Conservation (phyloP, 768 basidiomycete genomes). For the Lentinula sp. region DNA sequence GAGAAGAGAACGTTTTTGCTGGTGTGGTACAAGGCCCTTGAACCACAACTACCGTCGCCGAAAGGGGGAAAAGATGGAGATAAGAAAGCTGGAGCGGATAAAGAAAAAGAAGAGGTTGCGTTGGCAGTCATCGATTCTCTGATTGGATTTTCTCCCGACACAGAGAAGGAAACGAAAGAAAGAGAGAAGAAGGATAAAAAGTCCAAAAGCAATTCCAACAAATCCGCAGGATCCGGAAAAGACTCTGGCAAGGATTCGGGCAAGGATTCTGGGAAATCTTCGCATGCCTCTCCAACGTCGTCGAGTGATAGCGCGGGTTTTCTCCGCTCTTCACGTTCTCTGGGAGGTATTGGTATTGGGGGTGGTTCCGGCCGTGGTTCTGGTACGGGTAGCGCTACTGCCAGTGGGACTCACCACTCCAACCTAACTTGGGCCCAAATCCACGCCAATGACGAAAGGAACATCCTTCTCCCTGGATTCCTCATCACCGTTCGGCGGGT, state of each 20-base stretch:
- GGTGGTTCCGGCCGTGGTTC: neutral
- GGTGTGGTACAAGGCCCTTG: constrained; percentile 72
- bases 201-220: neutral
- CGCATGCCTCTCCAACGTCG: constrained; percentile 7
- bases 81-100: constrained; percentile 1
- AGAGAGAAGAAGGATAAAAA: neutral
- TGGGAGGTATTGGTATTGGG: neutral
- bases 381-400: constrained; percentile 12
- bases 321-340: neutral
- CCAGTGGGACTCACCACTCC: constrained; percentile 15
- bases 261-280: constrained; percentile 1
- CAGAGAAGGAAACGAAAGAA: neutral
- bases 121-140: constrained; percentile 18
- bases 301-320: constrained; percentile 6
- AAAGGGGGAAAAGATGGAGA: constrained; percentile 10
- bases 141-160: neutral
- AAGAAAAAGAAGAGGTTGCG: constrained; percentile 9
- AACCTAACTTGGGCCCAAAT: constrained; percentile 15
- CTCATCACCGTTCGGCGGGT: constrained; percentile 72
- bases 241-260: neutral
- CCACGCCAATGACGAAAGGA: constrained; percentile 31
- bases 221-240: neutral
- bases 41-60: constrained; percentile 32
- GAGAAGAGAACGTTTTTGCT: constrained; percentile 66
- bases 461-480: constrained; percentile 58